Base-by-base conservation (phyloP, 352 stramenopile genomes). In the Phytophthora capsici region DNA sequence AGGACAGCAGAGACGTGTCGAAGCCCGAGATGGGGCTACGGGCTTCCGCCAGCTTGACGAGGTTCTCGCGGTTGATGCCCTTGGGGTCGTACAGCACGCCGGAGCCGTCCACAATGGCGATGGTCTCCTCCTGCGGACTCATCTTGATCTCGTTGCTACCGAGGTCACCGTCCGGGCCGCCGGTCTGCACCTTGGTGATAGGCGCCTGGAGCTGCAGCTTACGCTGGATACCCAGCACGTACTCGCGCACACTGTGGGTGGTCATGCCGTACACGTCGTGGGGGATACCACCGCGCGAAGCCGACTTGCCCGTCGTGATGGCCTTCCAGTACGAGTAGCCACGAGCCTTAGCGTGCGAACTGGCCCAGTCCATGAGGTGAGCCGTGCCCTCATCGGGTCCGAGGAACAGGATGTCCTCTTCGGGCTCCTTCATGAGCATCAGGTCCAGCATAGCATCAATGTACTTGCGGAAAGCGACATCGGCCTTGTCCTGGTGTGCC, bases 181-280 rank as follows among this genome's bases (percentile, higher is more conserved):
- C 96, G 2, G 96, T 99, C 61, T 99, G 92, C 78, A 99, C 98
- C 70, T 99, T 91, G 2, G 95, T 99, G 73, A 99, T 98, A 9
- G 77, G 56, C 20, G 88, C 89, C 71, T 98, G 75, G 28, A 98
- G 94, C 41, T 93, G 85, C 19, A 98, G 72, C 69, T 94, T 91
- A 47, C 85, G 78, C 71, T 99, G 84, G 30, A 97, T 97, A 20
- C 97, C 96, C 60, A 97, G 86, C 36, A 99, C 85, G 73, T 98
- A 99, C 26, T 99, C 95, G 53, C 96, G 95, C 17, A 99, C 96
- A 71, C 95, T 98, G 76, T 99, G 96, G 19, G 83, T 98, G 8
- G 97, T 99, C 48, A 99, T 97, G 51, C 97, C 97, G 80, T 97
- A 99, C 59, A 97, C 87, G 63, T 99, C 98, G 84, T 99, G 97